Conservation (phyloP, 805 yeast genomes). For the Sugiyamaella floridensis region DNA sequence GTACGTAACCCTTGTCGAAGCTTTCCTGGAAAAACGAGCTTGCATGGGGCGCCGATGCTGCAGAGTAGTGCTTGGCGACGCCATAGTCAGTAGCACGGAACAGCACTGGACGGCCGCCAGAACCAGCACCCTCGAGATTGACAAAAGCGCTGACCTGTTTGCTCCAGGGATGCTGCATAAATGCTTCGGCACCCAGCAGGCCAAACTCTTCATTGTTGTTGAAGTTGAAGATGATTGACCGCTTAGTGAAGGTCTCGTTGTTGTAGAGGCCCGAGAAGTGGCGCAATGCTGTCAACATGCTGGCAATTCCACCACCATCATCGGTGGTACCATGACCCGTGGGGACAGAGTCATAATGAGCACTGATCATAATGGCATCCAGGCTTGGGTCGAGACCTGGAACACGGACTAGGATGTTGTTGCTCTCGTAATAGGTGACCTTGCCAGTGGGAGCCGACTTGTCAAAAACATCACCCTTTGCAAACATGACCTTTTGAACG, state of each 20-base stretch:
- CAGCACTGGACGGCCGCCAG: constrained; percentile 76
- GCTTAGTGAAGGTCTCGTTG: constrained; percentile 20
- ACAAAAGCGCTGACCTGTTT: constrained; percentile 50
- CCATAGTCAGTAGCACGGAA: constrained; percentile 80
- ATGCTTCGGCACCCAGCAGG: constrained; percentile 69
- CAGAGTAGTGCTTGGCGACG: constrained; percentile 50
- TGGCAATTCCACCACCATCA: constrained; percentile 84
- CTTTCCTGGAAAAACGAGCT: constrained; percentile 80
- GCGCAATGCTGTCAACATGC: constrained; percentile 64
- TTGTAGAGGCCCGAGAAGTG: constrained; percentile 32
- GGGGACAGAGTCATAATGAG: constrained; percentile 88
- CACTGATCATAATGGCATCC: constrained; percentile 68
- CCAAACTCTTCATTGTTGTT: constrained; percentile 90
- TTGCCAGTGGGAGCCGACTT: constrained; percentile 31
- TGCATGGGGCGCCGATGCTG: constrained; percentile 58
- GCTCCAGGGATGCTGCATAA: constrained; percentile 68
- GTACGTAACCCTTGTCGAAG: constrained; percentile 61
- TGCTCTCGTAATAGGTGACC: constrained; percentile 72
- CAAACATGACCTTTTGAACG: constrained; percentile 40
- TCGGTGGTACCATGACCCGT: constrained; percentile 84
- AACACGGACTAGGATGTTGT: constrained; percentile 70
- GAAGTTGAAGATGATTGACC: constrained; percentile 76
- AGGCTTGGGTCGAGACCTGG: constrained; percentile 53
- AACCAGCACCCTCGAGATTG: constrained; percentile 89
- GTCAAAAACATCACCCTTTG: constrained; percentile 44